phyloP scores from a whole-genome alignment of 139 green algal genomes.

The Ettlia oleoabundans region DNA sequence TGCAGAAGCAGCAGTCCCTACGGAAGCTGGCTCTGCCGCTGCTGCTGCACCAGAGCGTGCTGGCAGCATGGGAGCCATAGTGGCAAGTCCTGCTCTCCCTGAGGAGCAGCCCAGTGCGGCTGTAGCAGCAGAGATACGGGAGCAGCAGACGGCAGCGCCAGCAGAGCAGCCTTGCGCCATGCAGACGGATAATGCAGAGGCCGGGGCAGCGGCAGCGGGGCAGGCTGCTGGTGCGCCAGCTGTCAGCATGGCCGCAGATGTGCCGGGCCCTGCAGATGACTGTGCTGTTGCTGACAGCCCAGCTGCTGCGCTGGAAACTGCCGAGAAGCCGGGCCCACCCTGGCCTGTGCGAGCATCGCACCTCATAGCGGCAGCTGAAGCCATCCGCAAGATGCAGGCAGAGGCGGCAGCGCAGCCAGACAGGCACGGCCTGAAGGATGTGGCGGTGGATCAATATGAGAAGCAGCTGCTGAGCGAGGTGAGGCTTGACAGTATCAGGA shows the following conservation, averaged over 20 bases:
- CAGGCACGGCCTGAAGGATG: slow-evolving; percentile 40
- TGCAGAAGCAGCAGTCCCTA: background rate
- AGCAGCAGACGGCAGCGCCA: background rate
- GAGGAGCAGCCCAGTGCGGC: no score
- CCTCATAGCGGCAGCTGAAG: slow-evolving; percentile 27
- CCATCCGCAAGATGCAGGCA: slow-evolving; percentile 22
- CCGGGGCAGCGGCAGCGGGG: background rate
- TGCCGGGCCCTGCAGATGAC: background rate
- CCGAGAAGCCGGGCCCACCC: background rate
- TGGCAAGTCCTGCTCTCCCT: no score
- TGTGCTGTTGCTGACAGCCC: background rate
- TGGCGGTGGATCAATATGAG: slow-evolving; percentile 68
- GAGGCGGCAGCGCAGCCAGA: slow-evolving; percentile 33
- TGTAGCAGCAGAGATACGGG: background rate
- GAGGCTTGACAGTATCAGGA: background rate
- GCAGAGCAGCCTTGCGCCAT: background rate
- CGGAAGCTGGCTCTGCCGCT: background rate
- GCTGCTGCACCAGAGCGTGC: no score
- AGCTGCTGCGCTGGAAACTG: background rate
- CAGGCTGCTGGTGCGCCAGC: no score
- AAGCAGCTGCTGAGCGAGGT: slow-evolving; percentile 64
- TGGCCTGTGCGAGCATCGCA: slow-evolving; percentile 11
- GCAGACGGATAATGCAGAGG: slow-evolving; percentile 3
- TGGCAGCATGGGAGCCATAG: no score
- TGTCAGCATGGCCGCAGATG: background rate